A percentile compares a stretch with the other conserved stretches of the same genome.
phyloP scores from a whole-genome alignment of 441 rosid genomes.

The Codiaeum variegatum region DNA sequence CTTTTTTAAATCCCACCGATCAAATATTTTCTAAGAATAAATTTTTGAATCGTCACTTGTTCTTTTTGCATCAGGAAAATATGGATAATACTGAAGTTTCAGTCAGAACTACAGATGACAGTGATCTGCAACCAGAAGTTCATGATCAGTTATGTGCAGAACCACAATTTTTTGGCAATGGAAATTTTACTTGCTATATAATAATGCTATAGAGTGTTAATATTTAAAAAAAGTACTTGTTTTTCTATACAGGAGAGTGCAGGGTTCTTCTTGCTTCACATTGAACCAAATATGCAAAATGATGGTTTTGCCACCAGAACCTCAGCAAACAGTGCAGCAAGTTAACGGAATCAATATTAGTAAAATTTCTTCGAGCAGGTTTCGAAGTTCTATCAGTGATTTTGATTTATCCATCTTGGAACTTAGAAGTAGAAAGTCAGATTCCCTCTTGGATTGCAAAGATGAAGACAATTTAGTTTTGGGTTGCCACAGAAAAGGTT shows the following conservation, averaged over 20 bases:
- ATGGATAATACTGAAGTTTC: slow-evolving; percentile 16
- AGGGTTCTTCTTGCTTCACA: slow-evolving; percentile 26
- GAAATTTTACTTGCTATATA: slow-evolving; percentile 8
- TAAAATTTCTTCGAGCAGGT: slow-evolving; percentile 29
- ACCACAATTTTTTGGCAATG: not conserved
- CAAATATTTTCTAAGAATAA: not conserved
- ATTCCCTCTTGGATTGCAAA: slow-evolving; percentile 21
- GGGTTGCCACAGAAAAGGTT: slow-evolving; percentile 22
- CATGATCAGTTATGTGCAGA: slow-evolving; percentile 36
- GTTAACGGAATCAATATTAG: slow-evolving; percentile 21
- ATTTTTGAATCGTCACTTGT: slow-evolving; percentile 8
- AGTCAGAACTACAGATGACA: slow-evolving; percentile 12
- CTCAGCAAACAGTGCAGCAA: slow-evolving; percentile 24
- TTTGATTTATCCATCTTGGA: slow-evolving; percentile 45
- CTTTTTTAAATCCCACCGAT: not conserved
- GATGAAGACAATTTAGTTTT: slow-evolving; percentile 26
- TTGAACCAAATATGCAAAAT: slow-evolving; percentile 21
- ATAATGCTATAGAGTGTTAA: not conserved
- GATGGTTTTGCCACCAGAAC: slow-evolving; percentile 22
- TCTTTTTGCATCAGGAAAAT: slow-evolving; percentile 28
- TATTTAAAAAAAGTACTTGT: not conserved
- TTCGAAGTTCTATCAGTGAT: slow-evolving; percentile 31
- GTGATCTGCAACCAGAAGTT: slow-evolving; percentile 24
- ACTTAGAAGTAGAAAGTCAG: slow-evolving; percentile 30
- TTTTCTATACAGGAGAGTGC: slow-evolving; percentile 33